Evolutionary conservation across 2,329 filamentous ascomycete species (phyloP).

Genomic region (Xylariaceae sp.): DNA sequence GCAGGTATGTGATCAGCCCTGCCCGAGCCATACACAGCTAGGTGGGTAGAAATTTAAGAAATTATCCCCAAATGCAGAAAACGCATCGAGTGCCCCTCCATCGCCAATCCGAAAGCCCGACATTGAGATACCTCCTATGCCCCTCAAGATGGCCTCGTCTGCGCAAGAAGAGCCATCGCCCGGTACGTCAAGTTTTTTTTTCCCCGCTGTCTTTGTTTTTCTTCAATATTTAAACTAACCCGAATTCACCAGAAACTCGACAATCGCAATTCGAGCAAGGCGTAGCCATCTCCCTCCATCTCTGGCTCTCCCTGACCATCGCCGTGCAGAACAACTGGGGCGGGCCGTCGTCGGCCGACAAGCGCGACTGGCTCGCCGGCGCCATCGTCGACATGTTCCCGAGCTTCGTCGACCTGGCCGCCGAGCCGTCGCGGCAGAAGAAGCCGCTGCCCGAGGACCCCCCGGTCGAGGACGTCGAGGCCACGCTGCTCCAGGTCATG

Average conservation of each 20-base stretch:
- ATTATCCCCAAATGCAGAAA: slow-evolving; percentile 13
- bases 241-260: slow-evolving; percentile 49
- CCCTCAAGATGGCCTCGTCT: slow-evolving; percentile 21
- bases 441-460: slow-evolving; percentile 50
- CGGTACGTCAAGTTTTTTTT: slow-evolving; percentile 24
- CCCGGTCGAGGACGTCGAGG: slow-evolving; percentile 79
- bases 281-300: slow-evolving; percentile 80
- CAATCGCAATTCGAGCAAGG: slow-evolving; percentile 79
- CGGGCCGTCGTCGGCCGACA: slow-evolving; percentile 78
- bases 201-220: neutral
- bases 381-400: slow-evolving; percentile 80
- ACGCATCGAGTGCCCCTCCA: slow-evolving; percentile 21
- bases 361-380: slow-evolving; percentile 95
- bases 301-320: slow-evolving; percentile 86
- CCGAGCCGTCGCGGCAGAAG: slow-evolving; percentile 26
- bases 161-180: slow-evolving; percentile 28
- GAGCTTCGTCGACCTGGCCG: slow-evolving; percentile 57
- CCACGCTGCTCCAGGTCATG: slow-evolving; percentile 86
- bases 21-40: too few relatives aligned
- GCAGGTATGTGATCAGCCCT: slow-evolving; percentile 13
- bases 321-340: slow-evolving; percentile 89
- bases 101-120: slow-evolving; percentile 6
- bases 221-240: slow-evolving; percentile 8
- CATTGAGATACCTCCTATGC: slow-evolving; percentile 3
- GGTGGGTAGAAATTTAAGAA: slow-evolving; percentile 7